Evolutionary conservation across 495 filamentous ascomycete species (phyloP), one percentile per base, ranked within the genome.

Genomic region (Daldinia vernicosa): DNA sequence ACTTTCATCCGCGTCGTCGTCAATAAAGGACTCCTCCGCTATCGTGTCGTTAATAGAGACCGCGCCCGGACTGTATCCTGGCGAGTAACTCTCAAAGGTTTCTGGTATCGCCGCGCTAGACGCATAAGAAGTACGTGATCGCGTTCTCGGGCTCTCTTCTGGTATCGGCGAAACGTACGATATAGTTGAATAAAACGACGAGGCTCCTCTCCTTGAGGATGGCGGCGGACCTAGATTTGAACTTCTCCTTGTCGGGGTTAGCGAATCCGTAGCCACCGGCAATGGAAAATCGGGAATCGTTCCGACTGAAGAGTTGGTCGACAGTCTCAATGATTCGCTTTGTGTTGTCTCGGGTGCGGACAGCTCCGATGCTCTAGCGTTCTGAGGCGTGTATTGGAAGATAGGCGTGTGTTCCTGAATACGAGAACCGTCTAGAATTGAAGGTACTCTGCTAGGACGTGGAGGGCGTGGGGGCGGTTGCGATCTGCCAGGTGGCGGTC

Each of bases 131-230:
- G 86, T 87, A 74, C 90, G 87, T 14, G 83, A 84, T 52, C 87
- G 82, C 47, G 87, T 81, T 33, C 88, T 83, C 1, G 87, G 84
- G 56, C 87, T 84, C 75, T 97, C 94, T 78, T 98, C 94, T 1
- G 89, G 91, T 61, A 98, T 97, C 1, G 94, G 94, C 7, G 94
- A 92, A 5, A 97, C 93, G 62, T 85, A 92, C 1, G 92, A 93
- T n/a, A 79, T 74, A 61, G 85, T 86, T 24, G 92, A 93, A 69
- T 92, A 93, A 35, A 89, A 91, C n/a, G 90, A 88, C 2, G 89
- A 88, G 28, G 83, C 89, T 0, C 90, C 92, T 69, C 91, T 83
- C 71, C 91, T 84, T 14, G 91, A 84, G 40, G 88, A 89, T 19
- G 91, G 91, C 8, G 89, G 89, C 35, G 89, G 89, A 26, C 87